phyloP scores from a whole-genome alignment of 176 grass and related monocot species.

The Lolium perenne region DNA sequence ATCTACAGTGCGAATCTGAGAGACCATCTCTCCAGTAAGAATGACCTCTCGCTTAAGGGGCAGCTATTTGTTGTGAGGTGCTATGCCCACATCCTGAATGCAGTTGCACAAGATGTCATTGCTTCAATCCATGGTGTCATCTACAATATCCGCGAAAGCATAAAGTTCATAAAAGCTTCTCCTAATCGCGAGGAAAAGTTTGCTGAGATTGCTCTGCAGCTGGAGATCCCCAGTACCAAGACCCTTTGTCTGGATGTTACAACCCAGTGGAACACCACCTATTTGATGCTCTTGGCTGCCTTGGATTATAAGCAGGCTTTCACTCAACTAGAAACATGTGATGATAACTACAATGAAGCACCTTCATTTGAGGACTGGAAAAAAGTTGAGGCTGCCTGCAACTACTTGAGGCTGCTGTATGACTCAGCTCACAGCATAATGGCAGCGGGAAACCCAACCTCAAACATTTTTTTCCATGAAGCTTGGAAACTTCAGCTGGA shows the following conservation, averaged over 20 bases:
- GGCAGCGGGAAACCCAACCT: constrained; percentile 53
- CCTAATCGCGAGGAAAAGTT: constrained; percentile 63
- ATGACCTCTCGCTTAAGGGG: constrained; percentile 65
- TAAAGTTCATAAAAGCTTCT: constrained; percentile 80
- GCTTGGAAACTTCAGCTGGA: constrained; percentile 76
- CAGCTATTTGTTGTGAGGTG: constrained; percentile 79
- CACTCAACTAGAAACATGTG: constrained; percentile 59
- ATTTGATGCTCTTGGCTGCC: constrained; percentile 69
- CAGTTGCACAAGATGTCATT: constrained; percentile 67
- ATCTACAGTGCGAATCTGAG: constrained; percentile 83
- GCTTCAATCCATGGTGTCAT: constrained; percentile 75
- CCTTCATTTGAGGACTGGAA: constrained; percentile 68
- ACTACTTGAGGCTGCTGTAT: constrained; percentile 59
- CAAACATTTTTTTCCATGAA: constrained; percentile 74
- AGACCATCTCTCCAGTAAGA: constrained; percentile 69
- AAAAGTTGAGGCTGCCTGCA: constrained; percentile 62
- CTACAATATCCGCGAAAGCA: constrained; percentile 81
- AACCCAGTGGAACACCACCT: constrained; percentile 81
- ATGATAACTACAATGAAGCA: constrained; percentile 73
- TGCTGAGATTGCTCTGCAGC: constrained; percentile 64
- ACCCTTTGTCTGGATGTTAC: constrained; percentile 67
- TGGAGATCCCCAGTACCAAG: constrained; percentile 69
- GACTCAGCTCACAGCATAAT: constrained; percentile 65
- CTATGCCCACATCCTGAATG: constrained; percentile 68
- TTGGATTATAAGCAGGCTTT: constrained; percentile 74